Evolutionary conservation across 2,329 filamentous ascomycete genomes (phyloP), one percentile per base, ranked within the genome.

Genomic region (Kalmusia sp.): DNA sequence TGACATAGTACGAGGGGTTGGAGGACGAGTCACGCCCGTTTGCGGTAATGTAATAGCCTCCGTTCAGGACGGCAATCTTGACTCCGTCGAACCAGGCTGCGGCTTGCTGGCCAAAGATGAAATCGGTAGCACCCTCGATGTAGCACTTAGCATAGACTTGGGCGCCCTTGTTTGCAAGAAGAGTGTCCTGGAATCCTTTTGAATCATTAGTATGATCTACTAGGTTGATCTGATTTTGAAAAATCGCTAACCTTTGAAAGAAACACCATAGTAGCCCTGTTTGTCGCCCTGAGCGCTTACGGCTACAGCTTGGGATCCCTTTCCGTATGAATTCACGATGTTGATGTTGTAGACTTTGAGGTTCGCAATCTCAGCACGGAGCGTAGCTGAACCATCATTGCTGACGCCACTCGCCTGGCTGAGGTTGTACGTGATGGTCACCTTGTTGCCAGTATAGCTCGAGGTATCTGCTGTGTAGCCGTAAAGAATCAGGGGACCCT

Each of bases 291-390:
- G 76, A 4, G 84, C 82, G 28, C 78, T 80, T 15, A 87, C 54
- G 2, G 84, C 84, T 41, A 86, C 73, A 11, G 80, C 82, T 59
- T 84, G 82, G 3, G 75, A 77, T 19, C 81, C 80, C 33, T 74
- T 47, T 6, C 81, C 82, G 47, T 78, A 71, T 14, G 68, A 72
- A 54, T 73, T 74, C 55, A 71, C 69, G 8, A 85, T 73, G 65
- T 86, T 84, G 67, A 89, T 76, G 58, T 88, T 88, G 75, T 88
- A 89, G 15, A 87, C 72, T 59, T 81, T 82, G 53, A 87, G 79
- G 60, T 83, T 79, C 4, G 70, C 64, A 0, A 81, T 78, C 61
- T 69, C 72, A 7, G 77, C 79, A 11, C 80, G 75, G n/a, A 82
- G 68, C 1, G 81, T 83, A 3, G 72, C 79, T 4, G 80, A 86